These are phyloP conservation scores for Fraxinus velutina DNA, from an alignment of 305 asterid species.

Conservation along the genomic window DNA sequence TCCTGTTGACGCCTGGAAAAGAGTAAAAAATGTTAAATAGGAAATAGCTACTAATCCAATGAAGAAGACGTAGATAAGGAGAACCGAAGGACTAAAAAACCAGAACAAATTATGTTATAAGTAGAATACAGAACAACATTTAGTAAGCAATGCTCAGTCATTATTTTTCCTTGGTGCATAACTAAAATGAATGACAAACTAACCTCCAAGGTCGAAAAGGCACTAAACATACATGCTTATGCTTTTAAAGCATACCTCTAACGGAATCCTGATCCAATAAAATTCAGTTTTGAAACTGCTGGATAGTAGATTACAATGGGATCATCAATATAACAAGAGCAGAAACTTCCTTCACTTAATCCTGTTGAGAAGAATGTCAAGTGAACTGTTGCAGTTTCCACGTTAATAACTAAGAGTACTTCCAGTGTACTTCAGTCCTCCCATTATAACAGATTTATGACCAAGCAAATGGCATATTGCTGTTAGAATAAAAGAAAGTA, in stretches of 20 bases:
- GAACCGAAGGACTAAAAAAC: slow-evolving; percentile 17
- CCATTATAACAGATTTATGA: slow-evolving; percentile 22
- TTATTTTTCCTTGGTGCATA: slow-evolving; percentile 31
- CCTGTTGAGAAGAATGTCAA: slow-evolving; percentile 85
- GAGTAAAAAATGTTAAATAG: slow-evolving; percentile 34
- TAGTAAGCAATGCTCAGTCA: slow-evolving; percentile 24
- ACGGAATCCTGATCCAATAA: slow-evolving; percentile 85
- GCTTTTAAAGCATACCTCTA: slow-evolving; percentile 95
- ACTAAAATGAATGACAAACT: slow-evolving; percentile 68
- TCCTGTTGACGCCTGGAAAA: slow-evolving; percentile 81
- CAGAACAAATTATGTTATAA: slow-evolving; percentile 10
- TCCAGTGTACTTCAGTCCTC: slow-evolving; percentile 24
- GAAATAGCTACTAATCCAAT: slow-evolving; percentile 20
- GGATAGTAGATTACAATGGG: slow-evolving; percentile 79
- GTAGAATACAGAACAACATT: slow-evolving; percentile 19
- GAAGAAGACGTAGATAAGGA: slow-evolving; percentile 14
- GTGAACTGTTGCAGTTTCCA: slow-evolving; percentile 50
- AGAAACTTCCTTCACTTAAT: slow-evolving; percentile 81
- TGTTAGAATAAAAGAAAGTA: slow-evolving; percentile 22
- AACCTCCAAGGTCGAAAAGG: slow-evolving; percentile 83
- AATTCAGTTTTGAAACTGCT: slow-evolving; percentile 80
- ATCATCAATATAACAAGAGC: slow-evolving; percentile 74
- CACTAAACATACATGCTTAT: slow-evolving; percentile 65
- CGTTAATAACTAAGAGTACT: slow-evolving; percentile 43
- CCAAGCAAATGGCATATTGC: slow-evolving; percentile 30